Evolutionary conservation across 1,284 basidiomycete species (phyloP), one percentile per base, ranked within the genome.

Genomic region (Mixia osmundae): DNA sequence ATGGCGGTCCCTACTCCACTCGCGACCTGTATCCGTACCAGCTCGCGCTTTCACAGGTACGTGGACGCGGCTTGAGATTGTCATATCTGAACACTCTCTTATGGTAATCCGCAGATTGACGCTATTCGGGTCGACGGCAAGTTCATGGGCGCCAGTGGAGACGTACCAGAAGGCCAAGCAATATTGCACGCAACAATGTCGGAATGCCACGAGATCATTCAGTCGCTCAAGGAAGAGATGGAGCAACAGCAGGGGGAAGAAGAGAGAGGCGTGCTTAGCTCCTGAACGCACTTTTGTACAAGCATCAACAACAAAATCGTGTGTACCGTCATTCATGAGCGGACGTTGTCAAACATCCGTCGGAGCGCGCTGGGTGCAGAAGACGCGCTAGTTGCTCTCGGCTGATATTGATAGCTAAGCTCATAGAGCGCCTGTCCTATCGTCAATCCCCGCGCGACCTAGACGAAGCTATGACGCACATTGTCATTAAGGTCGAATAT

Each of bases 181-280:
- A 87, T 95, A 48, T 67, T 99, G 38, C 80, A 85, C 63, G 89
- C 89, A 4, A 82, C 95, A 56, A 61, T 95, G 39, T 83, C 77
- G 48, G 89, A 99, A 58, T 91, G 87, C 43, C 87, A 95, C 52
- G 87, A 95, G 59, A 64, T 89, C 35, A 65, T 91, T 11, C 79
- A 87, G 58, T 36, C 40, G 35, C 37, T 43, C 11, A 30, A 34
- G 16, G 41, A 43, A 24, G 41, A 43, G 25, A 43, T 43, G 35
- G 41, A 43, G 18, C 33, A 39, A 16, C 33, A 5, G 15, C 16
- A 30, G 16, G 7, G 9, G 31, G 28, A 30, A 14, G n/a, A 30
- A 30, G 7, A 8, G 20, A 15, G 28, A 30, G 28, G 7, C 28
- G 20, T 30, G 28, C n/a, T n/a, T n/a, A n/a, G n/a, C n/a, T n/a